Evolutionary conservation across 371 early-diverging fungal genomes (phyloP).

Genomic region (Thermomucor indicae-seudaticae): DNA sequence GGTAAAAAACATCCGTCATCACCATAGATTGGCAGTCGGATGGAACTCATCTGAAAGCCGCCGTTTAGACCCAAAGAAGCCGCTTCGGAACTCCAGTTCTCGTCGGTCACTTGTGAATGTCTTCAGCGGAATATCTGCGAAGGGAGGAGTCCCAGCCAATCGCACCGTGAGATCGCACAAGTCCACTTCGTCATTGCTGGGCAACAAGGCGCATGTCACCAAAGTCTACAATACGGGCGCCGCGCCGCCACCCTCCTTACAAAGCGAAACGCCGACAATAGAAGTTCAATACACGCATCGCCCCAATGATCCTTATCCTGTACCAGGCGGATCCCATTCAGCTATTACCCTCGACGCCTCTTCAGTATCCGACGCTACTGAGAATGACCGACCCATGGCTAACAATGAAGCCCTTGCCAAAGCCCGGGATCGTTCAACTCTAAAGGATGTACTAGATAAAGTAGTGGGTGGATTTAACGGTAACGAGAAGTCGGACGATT

Average conservation of each 20-base stretch:
- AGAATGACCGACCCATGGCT: no score
- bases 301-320: no score
- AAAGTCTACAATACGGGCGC: conserved; percentile 22
- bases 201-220: conserved; percentile 17
- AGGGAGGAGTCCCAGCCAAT: background rate
- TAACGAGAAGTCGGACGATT: conserved; percentile 17
- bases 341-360: no score
- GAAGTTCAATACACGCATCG: no score
- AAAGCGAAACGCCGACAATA: conserved; percentile 2
- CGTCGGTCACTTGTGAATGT: conserved; percentile 11
- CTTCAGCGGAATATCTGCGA: conserved; percentile 2
- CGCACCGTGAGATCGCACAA: conserved; percentile 13
- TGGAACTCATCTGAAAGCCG: conserved; percentile 3
- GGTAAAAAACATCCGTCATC: no score
- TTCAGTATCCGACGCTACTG: no score
- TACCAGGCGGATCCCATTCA: no score
- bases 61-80: no score
- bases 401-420: no score
- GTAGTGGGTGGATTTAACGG: conserved; percentile 59
- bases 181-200: conserved; percentile 17
- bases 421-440: no score
- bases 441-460: conserved; percentile 64
- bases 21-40: no score
- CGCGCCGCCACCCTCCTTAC: conserved; percentile 5
- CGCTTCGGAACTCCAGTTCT: no score